Evolutionary conservation across 148 eudicot genomes (phyloP), one percentile per base, ranked within the genome.

Genomic region (Drosera capensis): DNA sequence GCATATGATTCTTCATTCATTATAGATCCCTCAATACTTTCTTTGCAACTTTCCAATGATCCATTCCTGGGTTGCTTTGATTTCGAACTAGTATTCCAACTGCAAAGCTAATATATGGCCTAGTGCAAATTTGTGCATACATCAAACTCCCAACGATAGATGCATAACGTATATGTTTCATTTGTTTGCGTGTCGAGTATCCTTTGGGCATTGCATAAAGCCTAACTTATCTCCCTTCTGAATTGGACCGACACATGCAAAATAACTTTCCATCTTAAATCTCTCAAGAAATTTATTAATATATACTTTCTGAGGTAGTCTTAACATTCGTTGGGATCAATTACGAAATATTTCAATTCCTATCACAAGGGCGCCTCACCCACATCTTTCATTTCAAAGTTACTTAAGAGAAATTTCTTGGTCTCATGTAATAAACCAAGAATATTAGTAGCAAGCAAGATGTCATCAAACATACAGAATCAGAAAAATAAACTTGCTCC

Each of bases 21-120:
- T 39, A 23, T 31, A 49, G 20, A 25, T 57, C 40, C 24, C 55
- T 26, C 14, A 28, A 20, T 8, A 57, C 48, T 1, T 29, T 40
- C 31, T 41, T 57, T 0, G 48, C 24, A 22, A 26, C 48, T 23
- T 48, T 49, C 54, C 43, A 55, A 8, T 55, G 51, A 24, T 24
- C 34, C 1, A 45, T 23, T 12, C 41, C 41, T 4, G 46, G 61
- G 14, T 48, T 48, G 48, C 31, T 48, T 48, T 57, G 39, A 48
- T 39, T 39, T 18, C 54, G n/a, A 2, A 46, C 29, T 9, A 23
- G 17, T 45, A 51, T 40, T 25, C 23, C 15, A 8, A 51, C 45
- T 14, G 23, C 29, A 47, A 47, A 25, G 8, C 43, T 35, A 7
- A 55, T 45, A 22, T 19, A 30, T 2, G 47, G 39, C 14, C 57